phyloP scores from a whole-genome alignment of 129 eudicot genomes.

The Saussurea involucrata region DNA sequence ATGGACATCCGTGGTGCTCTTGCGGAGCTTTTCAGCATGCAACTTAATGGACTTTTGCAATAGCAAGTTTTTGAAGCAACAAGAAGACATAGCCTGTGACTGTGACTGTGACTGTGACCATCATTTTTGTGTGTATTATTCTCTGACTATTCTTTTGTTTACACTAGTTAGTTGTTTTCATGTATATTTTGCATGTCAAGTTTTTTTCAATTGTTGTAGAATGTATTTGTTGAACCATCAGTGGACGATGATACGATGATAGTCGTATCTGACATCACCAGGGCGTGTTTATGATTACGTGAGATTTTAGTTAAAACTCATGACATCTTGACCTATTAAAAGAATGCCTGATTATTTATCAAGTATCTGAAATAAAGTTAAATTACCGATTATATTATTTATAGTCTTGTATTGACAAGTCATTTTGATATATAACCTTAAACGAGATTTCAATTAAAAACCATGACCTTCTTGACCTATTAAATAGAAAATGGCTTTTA shows the following conservation, averaged over 20 bases:
- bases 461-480: no score
- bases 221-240: slow-evolving; percentile 13
- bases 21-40: slow-evolving; percentile 71
- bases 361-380: no score
- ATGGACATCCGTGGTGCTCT: slow-evolving; percentile 92
- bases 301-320: no score
- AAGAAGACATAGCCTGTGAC: neutral
- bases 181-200: slow-evolving; percentile 25
- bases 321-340: no score
- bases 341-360: neutral
- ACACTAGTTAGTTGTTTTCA: slow-evolving; percentile 12
- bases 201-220: neutral
- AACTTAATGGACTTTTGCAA: slow-evolving; percentile 54
- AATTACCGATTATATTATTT: no score
- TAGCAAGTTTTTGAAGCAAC: slow-evolving; percentile 28
- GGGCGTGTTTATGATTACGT: neutral
- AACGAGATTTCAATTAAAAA: no score
- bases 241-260: neutral
- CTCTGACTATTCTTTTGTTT: slow-evolving; percentile 12
- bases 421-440: no score
- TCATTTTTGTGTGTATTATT: slow-evolving; percentile 9
- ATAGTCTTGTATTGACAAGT: no score
- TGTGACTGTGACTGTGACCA: slow-evolving; percentile 1
- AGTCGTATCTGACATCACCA: neutral
- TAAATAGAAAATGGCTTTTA: no score